These are phyloP conservation scores for Leccinum longicurvipes DNA, from an alignment of 768 basidiomycete species.

Conservation along the genomic window DNA sequence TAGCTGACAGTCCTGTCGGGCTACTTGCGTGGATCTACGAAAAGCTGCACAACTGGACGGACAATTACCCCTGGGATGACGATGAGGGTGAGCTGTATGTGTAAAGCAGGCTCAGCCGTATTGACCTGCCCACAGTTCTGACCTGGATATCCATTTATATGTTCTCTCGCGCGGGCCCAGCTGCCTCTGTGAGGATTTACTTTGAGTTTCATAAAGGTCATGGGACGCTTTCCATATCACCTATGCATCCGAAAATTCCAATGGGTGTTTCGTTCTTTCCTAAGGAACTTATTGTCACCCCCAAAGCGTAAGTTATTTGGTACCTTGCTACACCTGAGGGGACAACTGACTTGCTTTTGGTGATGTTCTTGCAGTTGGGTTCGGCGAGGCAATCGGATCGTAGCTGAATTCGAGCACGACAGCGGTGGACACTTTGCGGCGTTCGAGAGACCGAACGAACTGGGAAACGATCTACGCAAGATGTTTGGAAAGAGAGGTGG, in stretches of 20 bases:
- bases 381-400: conserved; percentile 34
- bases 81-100: conserved; percentile 45
- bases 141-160: conserved; percentile 60
- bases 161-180: conserved; percentile 57
- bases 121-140: conserved; percentile 38
- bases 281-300: conserved; percentile 39
- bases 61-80: conserved; percentile 53
- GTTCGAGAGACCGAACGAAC: conserved; percentile 43
- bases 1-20: conserved; percentile 57
- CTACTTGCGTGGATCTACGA: conserved; percentile 54
- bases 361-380: conserved; percentile 39
- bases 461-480: conserved; percentile 48
- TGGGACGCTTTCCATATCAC: fast-evolving
- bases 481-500: conserved; percentile 56
- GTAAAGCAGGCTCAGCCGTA: background rate
- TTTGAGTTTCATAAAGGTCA: conserved; percentile 38
- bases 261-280: conserved; percentile 53
- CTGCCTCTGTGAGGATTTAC: conserved; percentile 57
- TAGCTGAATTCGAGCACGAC: conserved; percentile 48
- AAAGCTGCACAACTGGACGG: conserved; percentile 47
- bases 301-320: conserved; percentile 34
- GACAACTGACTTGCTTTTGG: background rate
- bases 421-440: conserved; percentile 61
- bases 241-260: conserved; percentile 32
- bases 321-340: background rate